Evolutionary conservation across 441 rosid genomes (phyloP), one percentile per base, ranked within the genome.

Genomic region (Kokia cookei): DNA sequence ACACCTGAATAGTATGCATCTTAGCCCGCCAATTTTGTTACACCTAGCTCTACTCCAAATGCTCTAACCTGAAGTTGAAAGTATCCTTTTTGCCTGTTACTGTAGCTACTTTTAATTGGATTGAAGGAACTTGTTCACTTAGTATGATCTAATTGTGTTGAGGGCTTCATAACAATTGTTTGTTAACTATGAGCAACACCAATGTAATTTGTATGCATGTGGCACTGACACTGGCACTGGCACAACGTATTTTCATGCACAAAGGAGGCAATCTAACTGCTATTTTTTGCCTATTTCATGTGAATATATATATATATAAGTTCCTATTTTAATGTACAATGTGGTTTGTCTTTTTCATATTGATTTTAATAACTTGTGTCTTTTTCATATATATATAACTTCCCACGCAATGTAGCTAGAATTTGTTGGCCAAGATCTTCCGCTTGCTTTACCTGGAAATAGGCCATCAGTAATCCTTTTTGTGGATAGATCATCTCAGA

Each of bases 391-490:
- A 19, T 19, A 19, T 19, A 19, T 19, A 19, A 62, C 35, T 60
- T 24, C 77, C 79, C 72, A 51, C 72, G 19, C 81, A 65, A 37
- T 87, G 87, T 77, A 95, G 99, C 83, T 95, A 77, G 90, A 86
- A 75, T 84, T 81, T 67, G 73, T 85, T 71, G 84, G 81, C 65
- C 86, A 80, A 73, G 86, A 85, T 80, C 72, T 81, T 73, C 87
- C 82, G 77, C 82, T 82, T 58, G 81, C 80, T 75, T 82, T 96
- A 66, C 93, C 96, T 71, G 84, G 88, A 85, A 83, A 82, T 80
- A 83, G 84, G 85, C 92, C 97, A 22, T 96, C 97, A 1, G 69
- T 91, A 64, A 85, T 96, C 79, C 89, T 96, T 62, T 91, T 96
- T 80, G 92, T 96, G 75, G 99, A 93, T 77, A 90, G 97, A 86